Conservation (phyloP, 208 protist genomes). For the Leishmania aethiopica region DNA sequence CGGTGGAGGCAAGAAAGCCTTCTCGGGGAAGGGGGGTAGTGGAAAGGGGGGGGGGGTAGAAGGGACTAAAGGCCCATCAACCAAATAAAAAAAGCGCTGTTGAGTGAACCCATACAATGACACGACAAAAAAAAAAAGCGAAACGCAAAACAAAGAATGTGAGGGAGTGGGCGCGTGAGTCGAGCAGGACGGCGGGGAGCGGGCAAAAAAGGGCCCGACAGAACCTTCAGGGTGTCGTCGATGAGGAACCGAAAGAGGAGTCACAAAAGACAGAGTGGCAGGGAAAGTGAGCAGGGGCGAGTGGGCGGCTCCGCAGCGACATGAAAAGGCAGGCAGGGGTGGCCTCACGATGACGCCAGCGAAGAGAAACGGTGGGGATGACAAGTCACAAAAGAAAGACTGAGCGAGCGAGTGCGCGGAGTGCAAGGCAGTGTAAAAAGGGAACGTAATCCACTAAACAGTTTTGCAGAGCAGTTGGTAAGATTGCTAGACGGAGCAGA, state of each 20-base stretch:
- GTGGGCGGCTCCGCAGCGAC: neutral
- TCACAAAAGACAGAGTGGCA: neutral
- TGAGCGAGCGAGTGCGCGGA: neutral
- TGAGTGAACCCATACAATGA: neutral
- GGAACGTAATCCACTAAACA: neutral
- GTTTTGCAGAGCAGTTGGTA: neutral
- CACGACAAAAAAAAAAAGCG: neutral
- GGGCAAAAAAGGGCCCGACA: neutral
- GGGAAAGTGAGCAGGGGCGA: neutral
- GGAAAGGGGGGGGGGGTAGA: neutral
- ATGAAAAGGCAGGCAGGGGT: neutral
- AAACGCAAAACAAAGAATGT: neutral
- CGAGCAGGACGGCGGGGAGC: neutral
- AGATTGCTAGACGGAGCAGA: neutral
- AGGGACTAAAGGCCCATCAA: neutral
- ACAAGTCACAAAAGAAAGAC: neutral
- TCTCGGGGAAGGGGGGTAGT: neutral
- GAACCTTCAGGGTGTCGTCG: neutral
- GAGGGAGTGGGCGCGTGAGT: neutral
- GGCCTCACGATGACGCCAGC: neutral
- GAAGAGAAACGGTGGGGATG: neutral
- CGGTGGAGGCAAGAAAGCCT: too few relatives aligned
- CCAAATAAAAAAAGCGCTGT: constrained; percentile 4
- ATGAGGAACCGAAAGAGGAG: neutral
- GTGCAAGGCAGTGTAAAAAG: neutral